A percentile compares a stretch with the other conserved stretches of the same genome.
Evolutionary conservation across 768 basidiomycete species (phyloP).

Genomic region (Boletus pseudo-olivaceus): DNA sequence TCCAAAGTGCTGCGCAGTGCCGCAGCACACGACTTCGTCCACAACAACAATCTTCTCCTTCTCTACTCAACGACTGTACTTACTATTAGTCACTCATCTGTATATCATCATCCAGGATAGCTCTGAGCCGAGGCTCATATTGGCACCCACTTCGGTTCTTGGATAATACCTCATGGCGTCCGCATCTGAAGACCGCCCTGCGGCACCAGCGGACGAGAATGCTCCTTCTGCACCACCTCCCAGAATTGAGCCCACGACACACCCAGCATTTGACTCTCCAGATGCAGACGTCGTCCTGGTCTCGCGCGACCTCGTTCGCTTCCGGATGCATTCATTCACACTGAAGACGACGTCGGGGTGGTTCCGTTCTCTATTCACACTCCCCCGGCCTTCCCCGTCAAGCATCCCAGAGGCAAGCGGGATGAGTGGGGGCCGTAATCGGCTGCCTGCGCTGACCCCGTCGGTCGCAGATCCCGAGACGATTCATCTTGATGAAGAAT

Average conservation of each 20-base stretch:
- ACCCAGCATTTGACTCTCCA: conserved; percentile 48
- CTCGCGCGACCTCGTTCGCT: conserved; percentile 45
- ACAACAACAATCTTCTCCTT: not conserved
- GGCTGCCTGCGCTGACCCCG: conserved; percentile 7
- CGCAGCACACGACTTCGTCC: not conserved
- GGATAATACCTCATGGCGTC: conserved; percentile 13
- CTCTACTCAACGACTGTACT: not conserved
- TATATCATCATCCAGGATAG: not conserved
- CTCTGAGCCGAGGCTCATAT: not conserved
- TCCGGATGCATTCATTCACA: conserved; percentile 57
- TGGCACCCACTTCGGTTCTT: not conserved
- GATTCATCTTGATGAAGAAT: conserved; percentile 57
- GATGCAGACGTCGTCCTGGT: conserved; percentile 57
- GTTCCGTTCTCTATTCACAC: conserved; percentile 51
- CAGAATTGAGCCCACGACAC: conserved; percentile 28
- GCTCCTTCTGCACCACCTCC: not conserved
- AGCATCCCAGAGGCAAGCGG: not conserved
- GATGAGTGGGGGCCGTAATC: not conserved
- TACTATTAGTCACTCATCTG: too few species aligned
- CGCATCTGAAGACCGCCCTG: conserved; percentile 6
- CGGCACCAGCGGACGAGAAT: not conserved
- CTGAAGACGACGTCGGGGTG: conserved; percentile 62
- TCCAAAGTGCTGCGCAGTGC: not conserved
- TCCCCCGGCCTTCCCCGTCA: conserved; percentile 40
- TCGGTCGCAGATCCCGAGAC: conserved; percentile 28